Base-by-base conservation (phyloP, 75 land plant genomes). In the Cunninghamia lanceolata region DNA sequence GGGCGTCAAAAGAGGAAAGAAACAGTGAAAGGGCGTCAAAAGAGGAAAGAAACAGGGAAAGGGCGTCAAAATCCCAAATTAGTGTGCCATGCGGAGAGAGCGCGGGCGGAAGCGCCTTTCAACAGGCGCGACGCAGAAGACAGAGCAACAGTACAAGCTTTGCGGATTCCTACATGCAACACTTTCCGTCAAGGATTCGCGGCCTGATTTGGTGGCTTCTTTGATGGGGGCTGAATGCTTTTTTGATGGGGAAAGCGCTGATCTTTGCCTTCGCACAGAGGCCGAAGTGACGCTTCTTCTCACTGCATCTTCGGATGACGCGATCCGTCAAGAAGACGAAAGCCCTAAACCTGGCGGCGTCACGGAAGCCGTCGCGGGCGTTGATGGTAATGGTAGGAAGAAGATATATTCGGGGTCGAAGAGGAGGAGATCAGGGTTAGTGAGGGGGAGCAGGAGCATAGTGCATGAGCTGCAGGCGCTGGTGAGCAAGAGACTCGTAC, bases 381-480 rank as follows among this genome's bases (percentile, higher is more conserved):
- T 2, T 17, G 9, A 15, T 77, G 84, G 32, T 39, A 56, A 50
- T 28, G 82, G 39, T 28, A 54, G 4, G 13, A 73, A 45, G 63
- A 53, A 71, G 17, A 42, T 70, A 25, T 21, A 5, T 45, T 39
- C 75, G 11, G 73, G 34, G 34, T 77, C 68, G 88, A 87, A 85
- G 87, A 79, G 43, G 91, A 86, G 89, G 82, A 87, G 71, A 42
- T 77, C 84, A 2, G 91, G 89, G 82, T 19, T 82, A 52, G 89
- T 80, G 34, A 56, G 82, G 15, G 94, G 90, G 36, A 84, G 88
- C 32, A 19, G 47, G 17, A 91, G 91, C 83, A 89, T 94, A 38
- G 89, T 94, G 54, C 87, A 85, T 11, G 91, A 90, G 85, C 45
- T 95, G n/a, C 89, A 88, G 66, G 88, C 85, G 0, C 47, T 95